Evolutionary conservation across 2,329 filamentous ascomycete genomes (phyloP), one percentile per base, ranked within the genome.

Genomic region (Botrytis porri): DNA sequence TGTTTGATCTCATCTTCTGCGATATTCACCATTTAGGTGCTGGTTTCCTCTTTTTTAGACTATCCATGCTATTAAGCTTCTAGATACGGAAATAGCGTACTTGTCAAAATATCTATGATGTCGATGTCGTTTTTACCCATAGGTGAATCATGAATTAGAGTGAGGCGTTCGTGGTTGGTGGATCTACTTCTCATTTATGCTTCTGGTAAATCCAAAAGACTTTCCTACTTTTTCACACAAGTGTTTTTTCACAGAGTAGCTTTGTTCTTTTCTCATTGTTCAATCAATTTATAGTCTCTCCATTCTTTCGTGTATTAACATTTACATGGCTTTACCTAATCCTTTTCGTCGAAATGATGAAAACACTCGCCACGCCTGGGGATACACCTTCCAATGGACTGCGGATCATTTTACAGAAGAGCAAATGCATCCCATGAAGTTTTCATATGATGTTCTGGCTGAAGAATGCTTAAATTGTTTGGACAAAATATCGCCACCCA

Each of bases 321-420:
- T 32, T 54, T 48, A 9, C 10, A 70, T 71, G 70, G 37, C 70
- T 32, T 66, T 37, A 45, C 67, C 73, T 37, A 77, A 76, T 71
- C 75, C 74, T 10, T 78, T 78, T 51, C 71, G 70, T 57, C 70
- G 70, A 35, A 72, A 73, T 20, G 77, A 78, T 73, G 74, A 76
- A 67, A 77, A 78, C 51, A 77, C 76, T 63, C 73, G 77, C 20
- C 66, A 75, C 59, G 48, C 37, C 35, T 94, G 90, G 89, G 90
- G 88, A 32, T 88, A 93, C 78, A 86, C 85, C 10, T 94, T 95
- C 79, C 86, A 90, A 77, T 90, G 91, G 85, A 92, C 91, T 1
- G 80, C 86, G 9, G 81, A 89, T 5, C 93, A 95, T 80, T 82
- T 88, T 29, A 88, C 87, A 2, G 81, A 84, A 10, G 86, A 90